Base-by-base conservation (phyloP, 2,329 filamentous ascomycete genomes). In the Sporothrix brasiliensis region DNA sequence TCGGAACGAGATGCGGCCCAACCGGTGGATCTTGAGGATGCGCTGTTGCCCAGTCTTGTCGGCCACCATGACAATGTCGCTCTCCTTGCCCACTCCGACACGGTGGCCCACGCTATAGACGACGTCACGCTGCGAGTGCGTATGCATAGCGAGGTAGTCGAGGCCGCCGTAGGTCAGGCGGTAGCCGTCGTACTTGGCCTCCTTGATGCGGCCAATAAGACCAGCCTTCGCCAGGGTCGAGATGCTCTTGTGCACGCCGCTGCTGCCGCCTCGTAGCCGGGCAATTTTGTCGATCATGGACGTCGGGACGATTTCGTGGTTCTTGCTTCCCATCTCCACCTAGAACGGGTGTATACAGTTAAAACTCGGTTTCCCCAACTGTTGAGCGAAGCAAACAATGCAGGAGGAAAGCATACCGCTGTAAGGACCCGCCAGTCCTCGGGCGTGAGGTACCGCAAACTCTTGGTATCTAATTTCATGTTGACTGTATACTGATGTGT, bases 181-280 rank as follows among this genome's bases (percentile, higher is more conserved):
- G 82, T 99, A 99, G 73, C 95, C 95, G 77, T 99, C 95, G 81
- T 99, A 99, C 80, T 93, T 94, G 73, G 94, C 92, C 80, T 98
- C 97, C 81, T 97, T 97, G 75, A 97, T 89, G 75, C 92, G 92
- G 58, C 92, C 93, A 76, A 99, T 97, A 76, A 99, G 86, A 72
- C 92, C 92, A 65, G 91, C 89, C 81, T 99, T 99, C 73, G 95
- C 95, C 68, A 99, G 89, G 68, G 89, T 90, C 30, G 94, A 97
- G 75, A 99, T 98, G 77, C 89, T 91, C 76, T 86, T 92, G 80
- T 95, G 92, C 24, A 97, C 93, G 72, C 92, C 92, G 76, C 86
- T 91, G 74, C 88, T 87, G 69, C 91, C 91, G 70, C 92, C 91
- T 70, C 92, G 89, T 50, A 97, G 87, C 53, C 92, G 91, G 7